phyloP scores from a whole-genome alignment of 148 eudicot species.

The Amaranthus cruentus region DNA sequence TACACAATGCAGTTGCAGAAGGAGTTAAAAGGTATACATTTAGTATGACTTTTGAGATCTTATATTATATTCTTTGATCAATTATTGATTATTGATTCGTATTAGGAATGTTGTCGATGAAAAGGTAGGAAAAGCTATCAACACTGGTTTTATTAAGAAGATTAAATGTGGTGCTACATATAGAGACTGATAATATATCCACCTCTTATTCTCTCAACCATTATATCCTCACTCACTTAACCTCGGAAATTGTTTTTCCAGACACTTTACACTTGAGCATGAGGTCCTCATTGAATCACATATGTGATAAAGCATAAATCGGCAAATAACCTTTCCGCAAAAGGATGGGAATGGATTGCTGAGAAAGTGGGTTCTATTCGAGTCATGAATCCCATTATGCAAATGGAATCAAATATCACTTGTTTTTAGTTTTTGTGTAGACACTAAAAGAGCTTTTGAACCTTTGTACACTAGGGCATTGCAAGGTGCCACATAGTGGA shows the following conservation, averaged over 20 bases:
- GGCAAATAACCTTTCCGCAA: not conserved
- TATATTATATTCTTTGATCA: not conserved
- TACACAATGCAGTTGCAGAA: conserved; percentile 76
- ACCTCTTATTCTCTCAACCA: not conserved
- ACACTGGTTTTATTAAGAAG: not conserved
- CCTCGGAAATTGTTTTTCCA: not conserved
- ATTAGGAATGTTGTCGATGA: not conserved
- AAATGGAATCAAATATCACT: no score
- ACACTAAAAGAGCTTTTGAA: no score
- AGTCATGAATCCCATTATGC: no score
- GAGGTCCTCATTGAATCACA: not conserved
- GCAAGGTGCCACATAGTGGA: no score
- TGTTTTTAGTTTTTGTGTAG: no score
- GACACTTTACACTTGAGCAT: not conserved
- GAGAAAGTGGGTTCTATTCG: no score
- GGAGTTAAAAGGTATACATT: conserved; percentile 67
- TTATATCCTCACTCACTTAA: not conserved
- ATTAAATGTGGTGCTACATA: not conserved
- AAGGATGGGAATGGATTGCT: not conserved
- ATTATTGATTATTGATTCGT: not conserved
- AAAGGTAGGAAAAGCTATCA: not conserved
- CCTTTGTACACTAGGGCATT: no score
- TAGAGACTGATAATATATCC: not conserved
- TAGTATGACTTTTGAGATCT: not conserved
- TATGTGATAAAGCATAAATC: not conserved